Evolutionary conservation across 257 asterid genomes (phyloP).

Genomic region (Cruciata laevipes): DNA sequence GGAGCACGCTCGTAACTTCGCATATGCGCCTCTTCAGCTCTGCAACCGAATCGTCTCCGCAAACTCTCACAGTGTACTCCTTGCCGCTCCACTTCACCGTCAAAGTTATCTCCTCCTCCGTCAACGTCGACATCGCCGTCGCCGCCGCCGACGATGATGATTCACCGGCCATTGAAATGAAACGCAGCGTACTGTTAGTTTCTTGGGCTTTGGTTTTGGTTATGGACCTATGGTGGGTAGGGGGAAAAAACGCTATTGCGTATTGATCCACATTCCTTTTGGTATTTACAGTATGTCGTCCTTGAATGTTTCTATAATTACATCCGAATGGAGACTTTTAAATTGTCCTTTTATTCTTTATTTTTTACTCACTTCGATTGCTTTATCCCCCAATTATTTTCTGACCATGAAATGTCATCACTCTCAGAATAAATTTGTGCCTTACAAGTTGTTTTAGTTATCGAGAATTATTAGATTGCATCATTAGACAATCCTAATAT

Average conservation of each 20-base stretch:
- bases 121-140: slow-evolving; percentile 38
- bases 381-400: too few relatives aligned
- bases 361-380: too few relatives aligned
- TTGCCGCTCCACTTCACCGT: slow-evolving; percentile 94
- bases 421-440: too few relatives aligned
- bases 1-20: slow-evolving; percentile 76
- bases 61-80: slow-evolving; percentile 79
- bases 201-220: neutral
- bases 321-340: neutral
- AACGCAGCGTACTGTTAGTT: slow-evolving; percentile 5
- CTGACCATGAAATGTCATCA: too few relatives aligned
- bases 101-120: slow-evolving; percentile 81
- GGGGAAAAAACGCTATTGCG: neutral
- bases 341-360: too few relatives aligned
- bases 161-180: slow-evolving; percentile 47
- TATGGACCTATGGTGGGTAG: neutral
- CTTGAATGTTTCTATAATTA: neutral
- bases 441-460: too few relatives aligned
- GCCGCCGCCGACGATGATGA: slow-evolving; percentile 34
- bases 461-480: too few relatives aligned
- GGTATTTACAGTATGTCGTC: neutral
- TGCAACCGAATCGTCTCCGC: slow-evolving; percentile 84
- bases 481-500: too few relatives aligned
- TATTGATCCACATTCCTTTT: neutral
- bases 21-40: slow-evolving; percentile 86